Base-by-base conservation (phyloP, 1,284 basidiomycete species). In the Rhodotorula sp. region DNA sequence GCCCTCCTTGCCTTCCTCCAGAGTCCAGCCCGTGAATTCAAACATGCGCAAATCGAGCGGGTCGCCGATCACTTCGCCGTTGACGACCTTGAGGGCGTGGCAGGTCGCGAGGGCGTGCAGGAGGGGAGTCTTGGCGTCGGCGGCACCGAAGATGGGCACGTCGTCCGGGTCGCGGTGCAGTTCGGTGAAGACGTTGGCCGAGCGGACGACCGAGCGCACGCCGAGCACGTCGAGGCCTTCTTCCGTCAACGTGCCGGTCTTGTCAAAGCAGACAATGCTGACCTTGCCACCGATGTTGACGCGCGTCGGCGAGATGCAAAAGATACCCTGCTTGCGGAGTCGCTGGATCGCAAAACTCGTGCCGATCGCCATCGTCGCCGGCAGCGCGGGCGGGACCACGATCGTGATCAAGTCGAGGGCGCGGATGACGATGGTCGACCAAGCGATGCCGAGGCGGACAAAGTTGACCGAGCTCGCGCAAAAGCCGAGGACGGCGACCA, bases 251-350 rank as follows among this genome's bases (percentile, higher is more conserved):
- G 97, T 99, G 3, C 97, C 97, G 1, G 97, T 99, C 84, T 99
- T 99, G 85, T 99, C 97, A 79, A 99, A 99, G 81, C 95, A 98
- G 78, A 95, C 95, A 14, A 99, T 91, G 76, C 99, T 98, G 83
- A 99, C 86, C 83, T 97, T 97, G 47, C 97, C 97, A 4, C 89
- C 93, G 62, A 99, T 89, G 79, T 99, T 99, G 78, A 99, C 92
- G 47, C 97, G 86, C 77, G 90, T 97, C 0, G 97, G 97, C 8
- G 95, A 94, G 73, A 98, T 98, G 81, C 97, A 99, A 83, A 92
- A 99, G 70, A 99, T 92, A 47, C 92, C 93, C 6, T 85, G 84
- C 79, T 91, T 92, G 68, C 95, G 90, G 43, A 99, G 86, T 47
- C 97, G 89, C 55, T 87, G 85, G 71, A 99, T 92, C 50, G 97